Base-by-base conservation (phyloP, 768 basidiomycete species). In the Gautieria morchelliformis region DNA sequence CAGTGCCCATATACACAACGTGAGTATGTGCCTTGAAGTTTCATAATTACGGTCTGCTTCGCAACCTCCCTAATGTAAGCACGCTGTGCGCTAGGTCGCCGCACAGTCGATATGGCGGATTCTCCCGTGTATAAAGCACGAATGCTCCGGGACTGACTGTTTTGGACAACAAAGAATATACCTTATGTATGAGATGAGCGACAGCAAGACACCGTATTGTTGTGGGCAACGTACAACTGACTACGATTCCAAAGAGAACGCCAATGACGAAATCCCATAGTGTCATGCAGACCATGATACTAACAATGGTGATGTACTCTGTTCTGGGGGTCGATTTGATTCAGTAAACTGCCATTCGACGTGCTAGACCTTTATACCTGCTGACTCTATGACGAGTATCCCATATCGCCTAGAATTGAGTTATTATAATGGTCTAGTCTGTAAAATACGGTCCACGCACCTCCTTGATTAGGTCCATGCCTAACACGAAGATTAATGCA, bases 151-250 rank as follows among this genome's bases (percentile, higher is more conserved):
- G 90, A 70, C 63, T 86, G 87, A 0, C 93, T 96, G 59, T 89
- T 95, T 65, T 95, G 91, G 2, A 98, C 78, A n/a, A 99, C 95
- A 65, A 99, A 99, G 74, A 95, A 96, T 70, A 97, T 77, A 64
- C 87, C 89, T 90, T 56, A 4, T 30, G 40, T 41, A 14, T 12
- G 40, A 12, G 40, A n/a, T 41, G 40, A 27, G 2, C 50, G 20
- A 37, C 15, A 48, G 27, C 57, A 24, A 40, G 14, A 27, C 27
- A 27, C 27, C 20, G 19, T 40, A 27, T 27, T 27, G 27, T 3
- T 27, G 27, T 27, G 27, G 2, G 2, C 27, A 27, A 73, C 85
- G 66, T 69, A 86, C 93, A 96, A 64, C 91, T 91, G 57, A 93
- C 83, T 56, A 95, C 74, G 65, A 98, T 90, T 5, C 95, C 95